Conservation (phyloP, 192 early-diverging fungal species). For the Phlyctochytrium planicorne region DNA sequence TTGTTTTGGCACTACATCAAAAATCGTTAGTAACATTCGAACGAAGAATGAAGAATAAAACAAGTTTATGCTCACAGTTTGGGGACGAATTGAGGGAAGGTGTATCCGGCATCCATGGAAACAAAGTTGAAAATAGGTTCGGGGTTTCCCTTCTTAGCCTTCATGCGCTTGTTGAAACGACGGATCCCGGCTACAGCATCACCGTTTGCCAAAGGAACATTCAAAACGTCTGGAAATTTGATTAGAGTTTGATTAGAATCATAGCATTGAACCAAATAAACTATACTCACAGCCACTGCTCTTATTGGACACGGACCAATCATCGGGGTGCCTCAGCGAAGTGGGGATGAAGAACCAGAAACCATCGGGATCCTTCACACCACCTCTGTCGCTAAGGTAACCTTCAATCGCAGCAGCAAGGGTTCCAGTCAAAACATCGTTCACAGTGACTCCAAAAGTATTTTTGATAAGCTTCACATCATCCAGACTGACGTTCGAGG, state of each 20-base stretch:
- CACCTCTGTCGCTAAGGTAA: slow-evolving; percentile 9
- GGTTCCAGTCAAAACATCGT: slow-evolving; percentile 33
- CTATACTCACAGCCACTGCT: slow-evolving; percentile 24
- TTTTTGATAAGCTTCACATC: slow-evolving; percentile 34
- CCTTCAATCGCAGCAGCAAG: slow-evolving; percentile 20
- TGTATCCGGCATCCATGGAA: neutral
- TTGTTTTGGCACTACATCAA: neutral
- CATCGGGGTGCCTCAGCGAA: slow-evolving; percentile 24
- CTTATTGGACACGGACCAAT: slow-evolving; percentile 20
- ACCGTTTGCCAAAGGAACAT: slow-evolving; percentile 9
- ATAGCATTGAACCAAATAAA: no score
- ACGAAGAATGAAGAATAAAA: neutral
- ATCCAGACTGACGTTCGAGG: slow-evolving; percentile 14
- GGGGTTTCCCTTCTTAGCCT: slow-evolving; percentile 12
- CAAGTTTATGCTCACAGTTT: slow-evolving; percentile 10
- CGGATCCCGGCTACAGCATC: slow-evolving; percentile 10
- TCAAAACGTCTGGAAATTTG: no score
- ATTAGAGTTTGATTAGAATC: no score
- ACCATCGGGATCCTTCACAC: slow-evolving; percentile 12
- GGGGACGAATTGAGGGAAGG: slow-evolving; percentile 25
- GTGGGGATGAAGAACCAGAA: slow-evolving; percentile 40
- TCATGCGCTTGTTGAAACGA: slow-evolving; percentile 18
- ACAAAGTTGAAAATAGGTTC: slow-evolving; percentile 29
- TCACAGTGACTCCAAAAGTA: slow-evolving; percentile 23
- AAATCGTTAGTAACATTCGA: neutral